Percentiles rank a stretch among this genome's conserved stretches.
Evolutionary conservation across 2,329 filamentous ascomycete genomes (phyloP).

Genomic region (Colletotrichum lindemuthianum): DNA sequence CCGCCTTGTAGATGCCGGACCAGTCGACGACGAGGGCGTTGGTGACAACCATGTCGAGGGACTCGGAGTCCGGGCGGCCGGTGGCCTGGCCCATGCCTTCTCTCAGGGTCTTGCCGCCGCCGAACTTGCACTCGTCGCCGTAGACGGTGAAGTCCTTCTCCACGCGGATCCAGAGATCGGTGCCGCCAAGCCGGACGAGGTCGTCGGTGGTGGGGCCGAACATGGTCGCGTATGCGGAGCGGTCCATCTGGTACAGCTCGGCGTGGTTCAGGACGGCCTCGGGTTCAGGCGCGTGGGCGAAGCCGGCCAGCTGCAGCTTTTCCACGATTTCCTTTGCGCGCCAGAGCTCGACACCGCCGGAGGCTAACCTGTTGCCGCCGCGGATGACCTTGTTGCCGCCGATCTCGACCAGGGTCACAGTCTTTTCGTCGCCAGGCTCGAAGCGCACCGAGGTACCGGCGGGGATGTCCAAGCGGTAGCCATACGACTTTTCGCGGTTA

Average conservation of each 20-base stretch:
- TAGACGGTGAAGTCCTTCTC: conserved; percentile 87
- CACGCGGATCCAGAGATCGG: conserved; percentile 89
- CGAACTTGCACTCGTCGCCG: conserved; percentile 95
- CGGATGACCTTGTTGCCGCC: conserved; percentile 81
- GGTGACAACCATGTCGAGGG: conserved; percentile 85
- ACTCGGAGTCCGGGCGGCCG: conserved; percentile 76
- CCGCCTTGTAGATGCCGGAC: conserved; percentile 94
- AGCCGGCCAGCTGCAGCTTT: conserved; percentile 76
- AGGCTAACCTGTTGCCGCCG: conserved; percentile 84
- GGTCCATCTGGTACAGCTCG: conserved; percentile 75
- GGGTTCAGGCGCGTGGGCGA: conserved; percentile 79
- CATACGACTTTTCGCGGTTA: conserved; percentile 84
- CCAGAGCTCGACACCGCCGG: conserved; percentile 73
- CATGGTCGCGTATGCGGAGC: conserved; percentile 84
- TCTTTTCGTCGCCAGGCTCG: conserved; percentile 92
- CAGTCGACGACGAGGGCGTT: conserved; percentile 93
- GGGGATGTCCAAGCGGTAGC: conserved; percentile 87
- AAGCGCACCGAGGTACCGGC: conserved; percentile 94
- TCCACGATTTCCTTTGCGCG: conserved; percentile 73
- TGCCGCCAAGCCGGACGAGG: conserved; percentile 81
- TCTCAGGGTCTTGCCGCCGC: conserved; percentile 90
- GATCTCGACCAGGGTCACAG: conserved; percentile 90
- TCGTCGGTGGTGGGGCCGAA: conserved; percentile 94
- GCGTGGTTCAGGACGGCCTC: conserved; percentile 62
- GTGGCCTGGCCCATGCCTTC: conserved; percentile 97